phyloP scores from a whole-genome alignment of 768 basidiomycete genomes.

The Trametes gibbosa region DNA sequence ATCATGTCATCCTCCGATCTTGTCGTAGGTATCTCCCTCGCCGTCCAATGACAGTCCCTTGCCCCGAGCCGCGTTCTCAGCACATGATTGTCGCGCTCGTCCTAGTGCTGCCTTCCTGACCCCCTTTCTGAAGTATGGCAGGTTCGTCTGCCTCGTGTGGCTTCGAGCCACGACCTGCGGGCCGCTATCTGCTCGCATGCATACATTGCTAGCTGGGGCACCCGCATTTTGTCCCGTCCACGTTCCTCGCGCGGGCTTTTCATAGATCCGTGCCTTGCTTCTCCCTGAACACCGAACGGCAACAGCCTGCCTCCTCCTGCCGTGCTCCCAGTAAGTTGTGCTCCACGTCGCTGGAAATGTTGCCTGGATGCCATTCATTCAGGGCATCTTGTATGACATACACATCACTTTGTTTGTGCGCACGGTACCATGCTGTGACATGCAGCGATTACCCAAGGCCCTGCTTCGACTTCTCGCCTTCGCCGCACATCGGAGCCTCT shows the following conservation, averaged over 20 bases:
- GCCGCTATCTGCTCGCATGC: constrained; percentile 7
- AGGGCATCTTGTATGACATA: neutral
- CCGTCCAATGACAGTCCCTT: constrained; percentile 12
- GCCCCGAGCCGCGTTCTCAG: constrained; percentile 11
- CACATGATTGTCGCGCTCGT: constrained; percentile 12
- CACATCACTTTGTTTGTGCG: neutral
- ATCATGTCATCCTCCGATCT: constrained; percentile 25
- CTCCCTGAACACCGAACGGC: neutral
- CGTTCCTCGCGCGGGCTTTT: constrained; percentile 1
- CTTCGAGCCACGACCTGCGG: constrained; percentile 3
- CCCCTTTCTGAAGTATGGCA: constrained; percentile 8
- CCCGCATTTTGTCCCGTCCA: neutral
- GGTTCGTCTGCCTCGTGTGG: constrained; percentile 14
- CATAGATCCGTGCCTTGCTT: constrained; percentile 5
- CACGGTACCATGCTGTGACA: constrained; percentile 7
- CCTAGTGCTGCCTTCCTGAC: constrained; percentile 10
- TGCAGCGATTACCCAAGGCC: neutral
- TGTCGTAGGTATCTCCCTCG: constrained; percentile 14
- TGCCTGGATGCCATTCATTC: neutral
- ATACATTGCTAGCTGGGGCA: neutral
- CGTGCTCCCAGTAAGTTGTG: neutral
- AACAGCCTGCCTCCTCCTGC: neutral
- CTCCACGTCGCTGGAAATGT: neutral
- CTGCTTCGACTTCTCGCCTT: constrained; percentile 8
- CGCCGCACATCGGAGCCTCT: constrained; percentile 6